Base-by-base conservation (phyloP, 2,329 filamentous ascomycete genomes). In the Chaetoscypha palmicola region DNA sequence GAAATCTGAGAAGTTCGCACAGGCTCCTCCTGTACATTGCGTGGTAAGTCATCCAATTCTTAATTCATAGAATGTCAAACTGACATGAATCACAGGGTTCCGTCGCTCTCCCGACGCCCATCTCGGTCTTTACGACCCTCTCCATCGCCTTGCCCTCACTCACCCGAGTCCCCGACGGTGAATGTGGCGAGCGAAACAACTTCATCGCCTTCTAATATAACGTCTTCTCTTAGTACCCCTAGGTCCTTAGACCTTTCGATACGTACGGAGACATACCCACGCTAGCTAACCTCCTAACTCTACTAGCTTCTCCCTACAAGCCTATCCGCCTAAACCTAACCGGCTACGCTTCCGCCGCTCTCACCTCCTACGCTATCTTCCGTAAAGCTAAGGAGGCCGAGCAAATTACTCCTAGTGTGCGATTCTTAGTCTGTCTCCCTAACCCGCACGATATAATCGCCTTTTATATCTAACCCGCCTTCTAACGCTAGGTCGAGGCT, bases 101-200 rank as follows among this genome's bases (percentile, higher is more conserved):
- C 38, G 56, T 68, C 22, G 63, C 64, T 3, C 54, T 65, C 3
- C 43, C 57, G 3, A 54, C 63, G 38, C 52, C 61, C 3, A 53
- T 60, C 34, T 54, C 61, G 11, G 61, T 63, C 12, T 64, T 69
- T 41, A 57, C 48, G 2, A 53, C 47, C 22, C 55, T 62, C 26
- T 43, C 47, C n/a, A 45, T 52, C 5, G 48, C 48, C 3, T 55
- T 68, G 2, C 59, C 63, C 3, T 45, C 51, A 17, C 65, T 63
- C 10, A 52, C 69, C 20, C 60, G 61, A 24, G 60, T 70, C 3
- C 66, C 67, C 2, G 68, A 70, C 48, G 67, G 67, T 36, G 67
- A 70, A 48, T 63, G 65, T 5, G 64, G 58, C 11, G 34, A 58
- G 31, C 58, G 67, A 21, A 37, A 57, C 7, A 55, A 51, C 22